A percentile compares a stretch with the other conserved stretches of the same genome.
Evolutionary conservation across 768 basidiomycete genomes (phyloP).

Genomic region (Tricholoma flavovirens): DNA sequence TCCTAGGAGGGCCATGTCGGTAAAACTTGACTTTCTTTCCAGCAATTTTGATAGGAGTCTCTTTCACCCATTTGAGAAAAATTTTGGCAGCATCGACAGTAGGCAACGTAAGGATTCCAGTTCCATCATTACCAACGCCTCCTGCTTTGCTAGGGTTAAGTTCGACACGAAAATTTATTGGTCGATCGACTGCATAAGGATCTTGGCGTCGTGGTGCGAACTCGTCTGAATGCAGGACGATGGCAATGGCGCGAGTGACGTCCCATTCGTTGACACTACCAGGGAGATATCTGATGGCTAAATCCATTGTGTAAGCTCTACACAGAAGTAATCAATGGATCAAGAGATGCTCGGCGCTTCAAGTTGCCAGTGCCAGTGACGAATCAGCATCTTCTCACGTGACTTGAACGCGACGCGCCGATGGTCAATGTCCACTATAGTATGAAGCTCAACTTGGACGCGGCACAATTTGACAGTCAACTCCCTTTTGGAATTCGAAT

Average conservation of each 20-base stretch:
- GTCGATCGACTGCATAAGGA: constrained; percentile 21
- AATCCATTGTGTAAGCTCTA: constrained; percentile 26
- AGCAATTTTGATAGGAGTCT: constrained; percentile 35
- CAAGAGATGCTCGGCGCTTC: not conserved
- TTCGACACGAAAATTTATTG: constrained; percentile 56
- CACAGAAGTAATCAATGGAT: not conserved
- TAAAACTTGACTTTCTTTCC: constrained; percentile 37
- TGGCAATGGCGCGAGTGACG: constrained; percentile 50
- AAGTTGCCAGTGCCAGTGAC: no score
- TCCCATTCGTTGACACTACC: constrained; percentile 44
- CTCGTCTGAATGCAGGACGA: constrained; percentile 50
- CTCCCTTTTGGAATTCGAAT: not conserved
- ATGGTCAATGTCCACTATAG: no score
- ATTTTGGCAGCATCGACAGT: constrained; percentile 31
- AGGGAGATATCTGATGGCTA: constrained; percentile 33
- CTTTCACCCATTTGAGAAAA: constrained; percentile 41
- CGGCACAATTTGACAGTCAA: not conserved
- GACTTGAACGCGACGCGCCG: no score
- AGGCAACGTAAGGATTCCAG: constrained; percentile 37
- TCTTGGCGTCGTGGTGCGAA: constrained; percentile 34
- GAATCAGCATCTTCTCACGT: no score
- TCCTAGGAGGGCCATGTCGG: constrained; percentile 8
- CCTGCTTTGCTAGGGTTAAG: constrained; percentile 44
- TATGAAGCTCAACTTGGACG: not conserved
- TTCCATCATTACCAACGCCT: constrained; percentile 54